Evolutionary conservation across 2,329 filamentous ascomycete genomes (phyloP), one percentile per base, ranked within the genome.

Genomic region (Botryosphaeria dothidea): DNA sequence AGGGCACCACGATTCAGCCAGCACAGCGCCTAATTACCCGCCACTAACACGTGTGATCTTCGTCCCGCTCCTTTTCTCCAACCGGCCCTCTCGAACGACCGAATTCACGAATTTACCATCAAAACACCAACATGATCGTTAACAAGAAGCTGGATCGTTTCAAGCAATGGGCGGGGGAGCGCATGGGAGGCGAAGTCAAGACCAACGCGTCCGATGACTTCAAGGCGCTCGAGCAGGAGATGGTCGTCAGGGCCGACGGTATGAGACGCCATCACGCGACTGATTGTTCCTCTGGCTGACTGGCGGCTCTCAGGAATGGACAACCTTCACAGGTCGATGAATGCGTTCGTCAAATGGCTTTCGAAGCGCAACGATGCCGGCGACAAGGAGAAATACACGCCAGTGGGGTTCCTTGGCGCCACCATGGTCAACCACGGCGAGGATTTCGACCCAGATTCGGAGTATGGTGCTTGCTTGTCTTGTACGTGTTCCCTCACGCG

Each of bases 121-220:
- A 23, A 23, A 56, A 19, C 41, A 66, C 73, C 67, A 69, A 29
- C 65, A 87, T 86, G 85, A 86, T 87, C 72, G 82, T 89, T 77
- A 89, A 88, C 80, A 97, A 96, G 84, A 97, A 96, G 78, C 88
- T 98, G 76, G 94, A 93, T 81, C 90, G 94, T 75, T 90, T 96
- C 83, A 96, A 94, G 83, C 94, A 98, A 90, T 98, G 94, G 94
- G 92, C 93, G 41, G 92, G 92, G 71, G 94, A 98, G 82, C 92
- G 93, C 81, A 97, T 98, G 92, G 94, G 94, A 72, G 88, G 87
- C 69, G 93, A 97, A 80, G 86, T 89, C 80, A 95, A 93, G 81
- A 97, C 94, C 9, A 88, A 85, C 76, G 88, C 92, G 68, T 91
- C 92, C 0, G 93, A 98, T 61, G 91, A 97, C 74, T 98, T 98